These are phyloP conservation scores for Ceratocystis smalleyi DNA, from an alignment of 2,329 filamentous ascomycete genomes.

Conservation along the genomic window DNA sequence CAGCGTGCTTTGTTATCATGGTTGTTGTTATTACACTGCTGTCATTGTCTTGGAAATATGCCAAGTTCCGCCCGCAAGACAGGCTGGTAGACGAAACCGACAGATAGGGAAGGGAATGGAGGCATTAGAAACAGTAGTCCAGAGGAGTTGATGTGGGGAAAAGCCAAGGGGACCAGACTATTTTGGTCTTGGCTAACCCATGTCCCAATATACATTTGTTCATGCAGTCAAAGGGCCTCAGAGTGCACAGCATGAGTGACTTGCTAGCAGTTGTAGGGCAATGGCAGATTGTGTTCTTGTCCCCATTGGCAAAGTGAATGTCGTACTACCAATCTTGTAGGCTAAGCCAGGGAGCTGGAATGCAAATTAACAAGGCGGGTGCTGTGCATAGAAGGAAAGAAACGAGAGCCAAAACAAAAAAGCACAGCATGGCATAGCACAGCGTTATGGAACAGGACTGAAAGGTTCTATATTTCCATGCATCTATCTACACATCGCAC, in stretches of 20 bases:
- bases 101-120: neutral
- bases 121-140: neutral
- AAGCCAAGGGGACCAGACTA: neutral
- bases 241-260: conserved; percentile 1
- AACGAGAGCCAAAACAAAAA: neutral
- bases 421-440: no score
- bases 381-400: neutral
- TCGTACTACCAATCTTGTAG: neutral
- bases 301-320: no score
- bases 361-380: neutral
- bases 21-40: no score
- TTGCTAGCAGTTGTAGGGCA: neutral
- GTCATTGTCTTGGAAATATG: no score
- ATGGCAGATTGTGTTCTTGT: neutral
- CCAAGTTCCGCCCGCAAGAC: no score
- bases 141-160: neutral
- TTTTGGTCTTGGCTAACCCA: no score
- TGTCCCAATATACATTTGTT: no score
- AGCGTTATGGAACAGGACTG: no score
- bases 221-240: neutral
- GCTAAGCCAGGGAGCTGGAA: neutral
- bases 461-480: no score
- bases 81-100: neutral
- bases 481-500: no score
- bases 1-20: no score